phyloP scores from a whole-genome alignment of 495 filamentous ascomycete species.

The Trichoderma virens region DNA sequence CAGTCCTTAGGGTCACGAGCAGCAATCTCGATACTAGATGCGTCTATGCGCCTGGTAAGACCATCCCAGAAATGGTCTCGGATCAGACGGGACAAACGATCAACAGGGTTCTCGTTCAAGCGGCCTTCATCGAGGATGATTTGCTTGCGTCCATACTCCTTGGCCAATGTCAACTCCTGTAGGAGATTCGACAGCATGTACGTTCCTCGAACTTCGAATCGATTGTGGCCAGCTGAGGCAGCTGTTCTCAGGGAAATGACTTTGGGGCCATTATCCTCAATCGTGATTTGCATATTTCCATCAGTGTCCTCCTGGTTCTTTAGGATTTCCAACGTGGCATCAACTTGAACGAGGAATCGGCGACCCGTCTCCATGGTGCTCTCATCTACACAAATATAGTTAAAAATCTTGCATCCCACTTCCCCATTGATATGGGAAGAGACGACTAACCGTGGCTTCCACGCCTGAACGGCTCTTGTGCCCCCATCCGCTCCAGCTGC shows the following conservation, averaged over 20 bases:
- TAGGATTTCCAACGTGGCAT: conserved; percentile 62
- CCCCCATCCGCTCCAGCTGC: conserved; percentile 35
- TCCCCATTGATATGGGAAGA: no score
- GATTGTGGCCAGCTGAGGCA: conserved; percentile 75
- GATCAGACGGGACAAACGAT: conserved; percentile 77
- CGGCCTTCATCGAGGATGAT: conserved; percentile 82
- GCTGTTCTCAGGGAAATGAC: conserved; percentile 75
- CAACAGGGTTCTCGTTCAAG: conserved; percentile 87
- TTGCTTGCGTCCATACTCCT: conserved; percentile 73
- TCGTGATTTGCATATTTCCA: conserved; percentile 87
- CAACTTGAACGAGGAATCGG: conserved; percentile 70
- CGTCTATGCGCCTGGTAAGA: conserved; percentile 81
- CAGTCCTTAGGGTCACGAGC: conserved; percentile 86
- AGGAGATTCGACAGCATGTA: conserved; percentile 94
- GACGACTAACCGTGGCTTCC: conserved; percentile 32
- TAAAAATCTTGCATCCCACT: background rate
- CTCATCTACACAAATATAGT: background rate
- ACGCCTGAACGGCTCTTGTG: conserved; percentile 36
- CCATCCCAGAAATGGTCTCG: conserved; percentile 83
- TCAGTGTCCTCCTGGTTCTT: conserved; percentile 83
- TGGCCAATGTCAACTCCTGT: conserved; percentile 85
- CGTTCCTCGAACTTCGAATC: conserved; percentile 80
- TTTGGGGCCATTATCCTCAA: conserved; percentile 92
- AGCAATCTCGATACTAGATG: conserved; percentile 74
- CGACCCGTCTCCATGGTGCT: conserved; percentile 36